Base-by-base conservation (phyloP, 495 filamentous ascomycete species). In the Jackrogersella minutella region DNA sequence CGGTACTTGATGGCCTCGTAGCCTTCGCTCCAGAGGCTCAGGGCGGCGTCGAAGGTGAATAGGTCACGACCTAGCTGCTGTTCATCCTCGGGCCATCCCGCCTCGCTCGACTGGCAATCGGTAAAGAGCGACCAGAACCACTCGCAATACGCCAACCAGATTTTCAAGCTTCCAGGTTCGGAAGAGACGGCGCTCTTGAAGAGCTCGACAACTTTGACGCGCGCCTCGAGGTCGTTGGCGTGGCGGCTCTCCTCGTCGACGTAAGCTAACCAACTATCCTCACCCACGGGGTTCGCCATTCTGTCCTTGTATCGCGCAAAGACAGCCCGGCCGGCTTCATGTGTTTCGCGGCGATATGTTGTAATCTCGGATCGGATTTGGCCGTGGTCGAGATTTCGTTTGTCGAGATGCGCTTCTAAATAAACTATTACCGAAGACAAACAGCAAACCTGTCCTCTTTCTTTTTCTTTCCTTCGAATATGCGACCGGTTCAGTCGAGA, bases 111-210 rank as follows among this genome's bases (percentile, higher is more conserved):
- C 69, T 88, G 85, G 55, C 85, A 87, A 71, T 86, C 83, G 24
- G 86, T 84, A 68, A 92, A 90, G 6, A 96, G 85, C 16, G 88
- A 87, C 70, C 90, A 86, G 62, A 97, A 85, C 82, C 89, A 97
- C 67, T 96, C 89, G 62, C 90, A 93, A 76, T 97, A 97, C 16
- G 89, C 84, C 57, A 87, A 81, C 94, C 96, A 99, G 13, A 99
- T 82, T 72, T 88, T 91, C 31, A 90, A 84, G 69, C 94, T 97
- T 55, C 85, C 88, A 40, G 89, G 87, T 72, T 98, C 94, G 64
- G 94, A 92, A 57, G 85, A 79, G 28, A 95, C 87, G 17, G 93
- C 93, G 62, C 86, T 88, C 41, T 88, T 84, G 74, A 88, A 97
- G 17, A 93, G 80, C 74, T 97, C 93, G 75, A 97, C 85, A n/a